phyloP scores from a whole-genome alignment of 495 filamentous ascomycete genomes.

The Aspergillus hancockii region DNA sequence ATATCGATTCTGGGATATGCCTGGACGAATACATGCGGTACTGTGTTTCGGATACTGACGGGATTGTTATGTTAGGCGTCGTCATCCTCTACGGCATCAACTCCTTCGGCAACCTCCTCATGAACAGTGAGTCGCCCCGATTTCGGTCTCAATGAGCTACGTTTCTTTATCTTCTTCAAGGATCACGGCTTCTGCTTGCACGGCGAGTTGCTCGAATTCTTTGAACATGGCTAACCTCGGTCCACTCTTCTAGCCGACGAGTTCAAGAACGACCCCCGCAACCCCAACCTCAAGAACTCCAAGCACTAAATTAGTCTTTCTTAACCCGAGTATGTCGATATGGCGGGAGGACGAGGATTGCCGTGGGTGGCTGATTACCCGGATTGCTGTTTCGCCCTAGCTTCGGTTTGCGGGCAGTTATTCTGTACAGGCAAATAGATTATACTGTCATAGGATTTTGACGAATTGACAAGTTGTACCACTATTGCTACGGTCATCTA shows the following conservation, averaged over 20 bases:
- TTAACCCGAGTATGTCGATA: conserved; percentile 6
- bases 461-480: conserved; percentile 50
- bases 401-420: conserved; percentile 38
- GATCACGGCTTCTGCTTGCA: background rate
- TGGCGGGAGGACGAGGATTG: conserved; percentile 14
- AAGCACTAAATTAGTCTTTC: conserved; percentile 38
- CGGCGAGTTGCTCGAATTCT: background rate
- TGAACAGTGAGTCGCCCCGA: conserved; percentile 63
- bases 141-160: background rate
- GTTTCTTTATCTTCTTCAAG: background rate
- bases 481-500: conserved; percentile 22
- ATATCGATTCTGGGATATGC: background rate
- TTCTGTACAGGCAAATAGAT: conserved; percentile 49
- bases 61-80: conserved; percentile 55
- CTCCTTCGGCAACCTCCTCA: conserved; percentile 67
- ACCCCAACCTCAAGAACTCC: conserved; percentile 67
- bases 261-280: conserved; percentile 94
- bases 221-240: conserved; percentile 22
- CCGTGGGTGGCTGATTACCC: conserved; percentile 22
- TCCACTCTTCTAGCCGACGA: conserved; percentile 65
- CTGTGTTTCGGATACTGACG: conserved; percentile 31
- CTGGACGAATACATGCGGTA: background rate
- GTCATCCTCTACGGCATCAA: conserved; percentile 88
- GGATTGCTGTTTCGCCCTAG: conserved; percentile 26
- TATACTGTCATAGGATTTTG: conserved; percentile 40